phyloP scores from a whole-genome alignment of 257 asterid genomes.

The Nicotiana tomentosiformis region DNA sequence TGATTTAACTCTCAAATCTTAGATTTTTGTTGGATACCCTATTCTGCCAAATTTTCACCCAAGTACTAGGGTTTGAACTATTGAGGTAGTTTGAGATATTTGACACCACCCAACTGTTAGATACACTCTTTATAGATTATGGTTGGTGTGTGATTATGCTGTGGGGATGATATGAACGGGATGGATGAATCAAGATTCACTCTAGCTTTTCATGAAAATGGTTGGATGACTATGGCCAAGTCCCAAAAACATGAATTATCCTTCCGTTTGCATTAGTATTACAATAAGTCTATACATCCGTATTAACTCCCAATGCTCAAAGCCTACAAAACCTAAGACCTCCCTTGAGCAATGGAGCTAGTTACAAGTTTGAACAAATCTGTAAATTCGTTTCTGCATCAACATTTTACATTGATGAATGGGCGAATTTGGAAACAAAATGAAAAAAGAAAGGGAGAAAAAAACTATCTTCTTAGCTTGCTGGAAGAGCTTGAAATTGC shows the following conservation, averaged over 20 bases:
- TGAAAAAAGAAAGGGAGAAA: background rate
- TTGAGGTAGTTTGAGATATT: background rate
- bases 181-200: background rate
- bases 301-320: background rate
- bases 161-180: background rate
- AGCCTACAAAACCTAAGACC: background rate
- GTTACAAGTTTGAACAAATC: background rate
- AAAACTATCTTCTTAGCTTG: background rate
- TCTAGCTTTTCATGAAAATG: background rate
- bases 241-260: background rate
- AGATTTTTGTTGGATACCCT: background rate
- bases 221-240: background rate
- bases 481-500: conserved; percentile 11
- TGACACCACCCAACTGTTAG: background rate
- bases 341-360: background rate
- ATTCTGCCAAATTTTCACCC: background rate
- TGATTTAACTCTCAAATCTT: background rate
- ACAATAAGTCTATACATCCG: background rate
- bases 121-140: background rate
- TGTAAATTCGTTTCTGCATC: background rate
- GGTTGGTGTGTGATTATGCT: background rate
- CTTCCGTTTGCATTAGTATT: background rate
- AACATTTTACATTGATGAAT: background rate
- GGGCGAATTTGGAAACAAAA: background rate
- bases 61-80: background rate